phyloP scores from a whole-genome alignment of 2,329 filamentous ascomycete species.

The Exophiala alcalophila region DNA sequence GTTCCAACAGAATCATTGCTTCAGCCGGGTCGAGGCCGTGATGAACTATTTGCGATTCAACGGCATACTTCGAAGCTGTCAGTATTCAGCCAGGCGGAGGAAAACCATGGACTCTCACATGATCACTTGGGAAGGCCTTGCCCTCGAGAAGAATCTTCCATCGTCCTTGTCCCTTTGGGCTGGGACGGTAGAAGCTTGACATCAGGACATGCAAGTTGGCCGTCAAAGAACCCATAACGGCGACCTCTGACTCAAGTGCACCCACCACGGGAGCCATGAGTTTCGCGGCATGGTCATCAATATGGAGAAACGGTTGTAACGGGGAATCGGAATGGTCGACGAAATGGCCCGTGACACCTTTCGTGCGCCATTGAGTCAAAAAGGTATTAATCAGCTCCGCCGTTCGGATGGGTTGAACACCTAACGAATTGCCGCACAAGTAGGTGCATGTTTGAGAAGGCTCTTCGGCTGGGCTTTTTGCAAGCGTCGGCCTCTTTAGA shows the following conservation, averaged over 20 bases:
- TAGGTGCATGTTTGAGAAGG: constrained; percentile 58
- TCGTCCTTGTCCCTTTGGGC: constrained; percentile 43
- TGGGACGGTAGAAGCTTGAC: constrained; percentile 78
- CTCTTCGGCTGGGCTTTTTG: constrained; percentile 36
- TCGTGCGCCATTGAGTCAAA: constrained; percentile 77
- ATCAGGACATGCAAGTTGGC: constrained; percentile 77
- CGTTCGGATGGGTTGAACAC: constrained; percentile 72
- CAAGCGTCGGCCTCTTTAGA: constrained; percentile 61
- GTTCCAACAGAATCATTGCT: constrained; percentile 72
- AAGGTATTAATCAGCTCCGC: constrained; percentile 66
- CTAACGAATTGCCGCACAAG: constrained; percentile 86
- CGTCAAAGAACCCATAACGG: constrained; percentile 84
- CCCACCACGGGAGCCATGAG: constrained; percentile 73
- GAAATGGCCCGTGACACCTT: constrained; percentile 85
- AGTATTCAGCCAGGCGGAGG: background rate
- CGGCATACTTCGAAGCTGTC: constrained; percentile 61
- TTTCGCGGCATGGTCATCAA: constrained; percentile 70
- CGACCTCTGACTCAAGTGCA: constrained; percentile 68
- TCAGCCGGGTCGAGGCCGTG: constrained; percentile 65
- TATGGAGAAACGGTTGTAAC: constrained; percentile 70
- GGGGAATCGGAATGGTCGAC: constrained; percentile 64
- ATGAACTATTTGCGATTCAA: constrained; percentile 74
- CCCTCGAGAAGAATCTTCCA: constrained; percentile 87
- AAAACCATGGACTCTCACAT: constrained; percentile 49
- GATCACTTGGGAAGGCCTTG: constrained; percentile 85